Percentiles rank a stretch among this genome's conserved stretches.
Conservation (phyloP, 2,329 filamentous ascomycete species). For the Shiraia sp. region DNA sequence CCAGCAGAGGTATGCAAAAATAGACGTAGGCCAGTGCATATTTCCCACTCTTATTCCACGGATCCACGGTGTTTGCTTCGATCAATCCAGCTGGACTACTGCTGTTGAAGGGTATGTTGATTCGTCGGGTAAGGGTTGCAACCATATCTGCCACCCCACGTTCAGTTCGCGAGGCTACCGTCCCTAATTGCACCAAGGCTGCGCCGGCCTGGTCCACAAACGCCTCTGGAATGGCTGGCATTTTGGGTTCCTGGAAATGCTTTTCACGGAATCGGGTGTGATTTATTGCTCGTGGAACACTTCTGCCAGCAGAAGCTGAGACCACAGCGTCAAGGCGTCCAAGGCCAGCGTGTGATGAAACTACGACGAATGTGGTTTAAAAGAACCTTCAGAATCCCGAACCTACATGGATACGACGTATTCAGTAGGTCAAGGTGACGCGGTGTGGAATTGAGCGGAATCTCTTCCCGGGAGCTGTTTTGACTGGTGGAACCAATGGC, state of each 20-base stretch:
- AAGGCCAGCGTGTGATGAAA: conserved; percentile 13
- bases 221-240: conserved; percentile 40
- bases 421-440: conserved; percentile 32
- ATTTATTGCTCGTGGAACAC: conserved; percentile 27
- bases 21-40: conserved; percentile 89
- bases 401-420: conserved; percentile 39
- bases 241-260: conserved; percentile 21
- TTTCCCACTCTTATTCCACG: conserved; percentile 80
- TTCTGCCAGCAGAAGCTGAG: conserved; percentile 42
- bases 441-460: conserved; percentile 36
- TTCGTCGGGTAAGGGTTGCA: conserved; percentile 47
- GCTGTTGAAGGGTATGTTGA: conserved; percentile 60
- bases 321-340: conserved; percentile 22
- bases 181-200: conserved; percentile 34
- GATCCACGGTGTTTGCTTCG: conserved; percentile 66
- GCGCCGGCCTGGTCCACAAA: conserved; percentile 32
- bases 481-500: conserved; percentile 26
- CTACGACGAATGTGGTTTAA: conserved; percentile 24
- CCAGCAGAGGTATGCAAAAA: conserved; percentile 75
- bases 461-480: conserved; percentile 24
- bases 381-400: conserved; percentile 21
- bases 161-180: conserved; percentile 32
- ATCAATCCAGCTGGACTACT: conserved; percentile 60
- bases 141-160: conserved; percentile 30
- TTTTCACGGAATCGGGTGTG: conserved; percentile 12